These are phyloP conservation scores for Cystofilobasidium ferigula DNA, from an alignment of 768 basidiomycete genomes.

Conservation along the genomic window DNA sequence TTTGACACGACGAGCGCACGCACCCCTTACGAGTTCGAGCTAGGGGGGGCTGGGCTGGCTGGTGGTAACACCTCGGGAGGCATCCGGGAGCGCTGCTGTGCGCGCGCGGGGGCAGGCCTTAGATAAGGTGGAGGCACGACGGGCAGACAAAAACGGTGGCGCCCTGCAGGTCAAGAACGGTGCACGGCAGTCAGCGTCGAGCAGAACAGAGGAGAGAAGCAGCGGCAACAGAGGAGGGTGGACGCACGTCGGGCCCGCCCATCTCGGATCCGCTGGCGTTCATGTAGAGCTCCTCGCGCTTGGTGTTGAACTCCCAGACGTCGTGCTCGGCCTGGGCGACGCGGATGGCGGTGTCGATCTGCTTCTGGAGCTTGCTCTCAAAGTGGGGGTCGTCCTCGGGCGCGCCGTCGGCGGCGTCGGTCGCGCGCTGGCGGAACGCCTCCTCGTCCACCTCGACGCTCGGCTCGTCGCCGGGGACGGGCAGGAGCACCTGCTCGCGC, in stretches of 20 bases:
- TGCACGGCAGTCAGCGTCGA: not conserved
- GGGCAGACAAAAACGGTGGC: constrained; percentile 5
- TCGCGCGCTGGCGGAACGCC: not conserved
- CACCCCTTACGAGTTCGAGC: no score
- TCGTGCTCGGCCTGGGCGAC: not conserved
- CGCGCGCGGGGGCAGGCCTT: no score
- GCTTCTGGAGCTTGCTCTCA: not conserved
- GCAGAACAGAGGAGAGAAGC: not conserved
- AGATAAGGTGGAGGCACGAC: constrained; percentile 1
- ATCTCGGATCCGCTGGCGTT: constrained; percentile 7
- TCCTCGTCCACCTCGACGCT: not conserved
- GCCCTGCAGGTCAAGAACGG: not conserved
- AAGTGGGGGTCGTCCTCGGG: no score
- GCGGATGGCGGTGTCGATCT: not conserved
- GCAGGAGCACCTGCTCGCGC: not conserved
- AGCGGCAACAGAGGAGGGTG: not conserved
- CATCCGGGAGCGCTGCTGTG: no score
- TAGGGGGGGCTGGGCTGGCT: no score
- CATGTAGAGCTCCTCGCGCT: not conserved
- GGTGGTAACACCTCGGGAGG: no score
- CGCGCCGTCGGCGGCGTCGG: no score
- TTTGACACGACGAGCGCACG: no score
- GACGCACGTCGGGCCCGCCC: constrained; percentile 2
- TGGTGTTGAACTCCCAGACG: not conserved
- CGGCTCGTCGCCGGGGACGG: not conserved